phyloP scores from a whole-genome alignment of 2,329 filamentous ascomycete species.

The Ophiostoma triangulosporum region DNA sequence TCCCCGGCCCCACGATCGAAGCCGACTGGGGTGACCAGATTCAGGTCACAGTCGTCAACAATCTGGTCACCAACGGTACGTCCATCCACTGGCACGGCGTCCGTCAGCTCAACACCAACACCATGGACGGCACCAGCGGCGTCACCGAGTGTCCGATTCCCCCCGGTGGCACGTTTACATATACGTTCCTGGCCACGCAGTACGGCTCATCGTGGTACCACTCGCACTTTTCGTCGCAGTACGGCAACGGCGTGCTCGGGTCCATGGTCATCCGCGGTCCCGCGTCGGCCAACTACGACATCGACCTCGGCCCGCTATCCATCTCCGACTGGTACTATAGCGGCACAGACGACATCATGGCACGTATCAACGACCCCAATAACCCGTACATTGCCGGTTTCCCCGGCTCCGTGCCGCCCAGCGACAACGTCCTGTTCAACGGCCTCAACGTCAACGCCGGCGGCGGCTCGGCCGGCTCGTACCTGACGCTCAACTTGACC shows the following conservation, averaged over 20 bases:
- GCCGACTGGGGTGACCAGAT: slow-evolving; percentile 35
- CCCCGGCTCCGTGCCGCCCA: slow-evolving; percentile 17
- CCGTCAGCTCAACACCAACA: slow-evolving; percentile 28
- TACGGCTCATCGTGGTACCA: slow-evolving; percentile 33
- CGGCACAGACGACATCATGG: slow-evolving; percentile 16
- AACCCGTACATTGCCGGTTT: slow-evolving; percentile 16
- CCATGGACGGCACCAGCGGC: slow-evolving; percentile 31
- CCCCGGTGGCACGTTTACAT: slow-evolving; percentile 21
- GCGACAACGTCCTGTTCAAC: slow-evolving; percentile 28
- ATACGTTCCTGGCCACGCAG: slow-evolving; percentile 23
- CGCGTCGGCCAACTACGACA: slow-evolving; percentile 28
- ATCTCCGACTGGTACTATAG: slow-evolving; percentile 41
- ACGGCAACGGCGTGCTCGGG: slow-evolving; percentile 36
- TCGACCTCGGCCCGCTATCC: slow-evolving; percentile 36
- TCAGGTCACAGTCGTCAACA: slow-evolving; percentile 51
- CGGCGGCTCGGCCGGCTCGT: slow-evolving; percentile 15
- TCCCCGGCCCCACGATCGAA: not conserved
- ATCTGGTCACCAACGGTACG: slow-evolving; percentile 35
- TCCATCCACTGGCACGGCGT: slow-evolving; percentile 37
- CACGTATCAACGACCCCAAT: slow-evolving; percentile 10
- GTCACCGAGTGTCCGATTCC: slow-evolving; percentile 30
- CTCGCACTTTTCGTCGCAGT: slow-evolving; percentile 33
- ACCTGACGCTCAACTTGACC: slow-evolving; percentile 21
- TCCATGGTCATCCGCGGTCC: slow-evolving; percentile 33
- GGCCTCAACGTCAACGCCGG: slow-evolving; percentile 25